These are phyloP conservation scores for Neurospora sp. DNA, from an alignment of 495 filamentous ascomycete species.

Conservation along the genomic window DNA sequence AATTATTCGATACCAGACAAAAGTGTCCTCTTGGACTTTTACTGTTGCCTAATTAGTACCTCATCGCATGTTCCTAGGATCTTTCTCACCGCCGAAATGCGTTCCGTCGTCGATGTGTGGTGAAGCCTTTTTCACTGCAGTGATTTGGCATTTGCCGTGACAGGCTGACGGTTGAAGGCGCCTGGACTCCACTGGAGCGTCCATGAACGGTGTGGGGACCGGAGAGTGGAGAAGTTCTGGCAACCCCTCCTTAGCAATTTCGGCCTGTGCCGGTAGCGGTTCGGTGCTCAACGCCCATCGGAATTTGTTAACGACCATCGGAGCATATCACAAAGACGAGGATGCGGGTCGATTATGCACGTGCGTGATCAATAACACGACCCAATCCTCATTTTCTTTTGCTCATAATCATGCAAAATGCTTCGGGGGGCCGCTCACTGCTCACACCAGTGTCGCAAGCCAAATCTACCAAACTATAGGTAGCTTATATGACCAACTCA, in stretches of 20 bases:
- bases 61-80: neutral
- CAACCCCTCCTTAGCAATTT: conserved; percentile 5
- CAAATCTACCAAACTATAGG: neutral
- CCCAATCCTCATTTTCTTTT: neutral
- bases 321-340: neutral
- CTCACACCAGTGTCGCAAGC: neutral
- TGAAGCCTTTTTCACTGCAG: neutral
- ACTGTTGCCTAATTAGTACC: neutral
- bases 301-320: neutral
- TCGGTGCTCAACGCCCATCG: neutral
- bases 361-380: neutral
- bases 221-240: neutral
- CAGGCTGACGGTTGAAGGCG: neutral
- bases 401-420: neutral
- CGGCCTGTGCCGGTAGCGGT: neutral
- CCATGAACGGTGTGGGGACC: neutral
- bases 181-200: neutral
- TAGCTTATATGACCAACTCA: neutral
- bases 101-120: neutral
- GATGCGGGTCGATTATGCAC: neutral
- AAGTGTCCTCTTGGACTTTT: neutral
- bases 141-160: neutral
- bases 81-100: neutral
- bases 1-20: neutral
- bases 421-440: neutral